phyloP scores from a whole-genome alignment of 148 eudicot species.

The Vaccinium vitisidaea region DNA sequence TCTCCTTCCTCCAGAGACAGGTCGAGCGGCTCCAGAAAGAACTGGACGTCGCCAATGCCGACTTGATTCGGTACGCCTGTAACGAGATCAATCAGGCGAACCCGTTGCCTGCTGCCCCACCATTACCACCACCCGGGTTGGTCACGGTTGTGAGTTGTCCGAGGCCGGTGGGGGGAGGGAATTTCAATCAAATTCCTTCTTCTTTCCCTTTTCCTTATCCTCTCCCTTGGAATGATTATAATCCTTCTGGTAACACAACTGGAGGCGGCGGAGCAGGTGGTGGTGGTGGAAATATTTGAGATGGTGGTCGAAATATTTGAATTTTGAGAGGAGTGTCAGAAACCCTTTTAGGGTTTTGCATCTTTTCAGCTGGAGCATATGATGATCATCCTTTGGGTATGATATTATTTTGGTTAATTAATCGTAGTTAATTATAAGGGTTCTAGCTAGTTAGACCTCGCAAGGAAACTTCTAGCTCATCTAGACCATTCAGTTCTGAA shows the following conservation, averaged over 20 bases:
- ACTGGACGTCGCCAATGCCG: conserved; percentile 69
- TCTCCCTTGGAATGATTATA: conserved; percentile 23
- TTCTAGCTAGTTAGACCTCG: conserved; percentile 1
- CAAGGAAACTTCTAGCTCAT: not conserved
- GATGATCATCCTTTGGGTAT: conserved; percentile 8
- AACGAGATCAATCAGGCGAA: conserved; percentile 14
- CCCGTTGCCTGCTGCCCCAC: not conserved
- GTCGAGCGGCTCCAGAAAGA: conserved; percentile 74
- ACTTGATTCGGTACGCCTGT: conserved; percentile 51
- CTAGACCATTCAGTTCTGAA: not conserved
- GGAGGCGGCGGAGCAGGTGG: conserved; percentile 12
- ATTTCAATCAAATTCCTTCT: conserved; percentile 16
- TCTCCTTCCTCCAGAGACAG: conserved; percentile 66
- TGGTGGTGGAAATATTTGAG: not conserved
- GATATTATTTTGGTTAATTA: not conserved
- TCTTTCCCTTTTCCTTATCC: conserved; percentile 13
- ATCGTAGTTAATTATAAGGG: not conserved
- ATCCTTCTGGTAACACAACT: not conserved
- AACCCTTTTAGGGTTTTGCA: conserved; percentile 3
- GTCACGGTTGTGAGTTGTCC: not conserved
- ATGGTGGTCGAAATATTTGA: conserved; percentile 10
- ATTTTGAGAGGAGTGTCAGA: not conserved
- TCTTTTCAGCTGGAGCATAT: not conserved
- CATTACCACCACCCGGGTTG: not conserved
- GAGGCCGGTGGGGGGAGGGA: conserved; percentile 13